Evolutionary conservation across 2,329 filamentous ascomycete genomes (phyloP).

Genomic region (Neonectria punicea): DNA sequence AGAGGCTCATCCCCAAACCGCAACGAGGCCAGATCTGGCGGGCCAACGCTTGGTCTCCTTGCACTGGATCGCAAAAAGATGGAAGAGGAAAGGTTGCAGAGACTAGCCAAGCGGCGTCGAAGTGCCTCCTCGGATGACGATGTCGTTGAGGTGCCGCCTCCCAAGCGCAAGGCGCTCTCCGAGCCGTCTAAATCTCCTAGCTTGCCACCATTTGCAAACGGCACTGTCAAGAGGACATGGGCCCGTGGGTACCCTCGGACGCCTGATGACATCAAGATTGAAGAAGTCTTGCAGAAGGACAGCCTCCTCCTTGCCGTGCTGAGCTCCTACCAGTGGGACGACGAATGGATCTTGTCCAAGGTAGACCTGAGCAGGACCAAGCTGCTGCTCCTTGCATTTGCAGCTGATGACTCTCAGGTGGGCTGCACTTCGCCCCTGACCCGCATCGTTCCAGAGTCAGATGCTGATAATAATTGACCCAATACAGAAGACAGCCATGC

Average conservation of each 20-base stretch:
- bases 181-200: slow-evolving; percentile 23
- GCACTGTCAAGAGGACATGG: slow-evolving; percentile 86
- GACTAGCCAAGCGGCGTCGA: slow-evolving; percentile 67
- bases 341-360: slow-evolving; percentile 81
- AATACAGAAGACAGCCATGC: slow-evolving; percentile 58
- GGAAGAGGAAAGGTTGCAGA: slow-evolving; percentile 83
- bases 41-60: slow-evolving; percentile 51
- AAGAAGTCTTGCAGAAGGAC: slow-evolving; percentile 82
- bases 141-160: slow-evolving; percentile 43
- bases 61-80: slow-evolving; percentile 81
- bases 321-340: slow-evolving; percentile 89
- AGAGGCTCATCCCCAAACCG: slow-evolving; percentile 28
- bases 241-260: slow-evolving; percentile 69
- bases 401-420: slow-evolving; percentile 64
- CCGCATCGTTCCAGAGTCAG: slow-evolving; percentile 16
- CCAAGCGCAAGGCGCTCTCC: slow-evolving; percentile 38
- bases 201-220: slow-evolving; percentile 60
- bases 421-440: slow-evolving; percentile 30
- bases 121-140: slow-evolving; percentile 39
- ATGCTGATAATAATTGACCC: slow-evolving; percentile 31
- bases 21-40: slow-evolving; percentile 33
- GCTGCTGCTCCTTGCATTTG: slow-evolving; percentile 69
- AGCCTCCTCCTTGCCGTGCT: slow-evolving; percentile 81
- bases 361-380: slow-evolving; percentile 70
- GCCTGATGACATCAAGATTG: slow-evolving; percentile 83